Evolutionary conservation across 768 basidiomycete species (phyloP).

Genomic region (Leucosporidium scottii): DNA sequence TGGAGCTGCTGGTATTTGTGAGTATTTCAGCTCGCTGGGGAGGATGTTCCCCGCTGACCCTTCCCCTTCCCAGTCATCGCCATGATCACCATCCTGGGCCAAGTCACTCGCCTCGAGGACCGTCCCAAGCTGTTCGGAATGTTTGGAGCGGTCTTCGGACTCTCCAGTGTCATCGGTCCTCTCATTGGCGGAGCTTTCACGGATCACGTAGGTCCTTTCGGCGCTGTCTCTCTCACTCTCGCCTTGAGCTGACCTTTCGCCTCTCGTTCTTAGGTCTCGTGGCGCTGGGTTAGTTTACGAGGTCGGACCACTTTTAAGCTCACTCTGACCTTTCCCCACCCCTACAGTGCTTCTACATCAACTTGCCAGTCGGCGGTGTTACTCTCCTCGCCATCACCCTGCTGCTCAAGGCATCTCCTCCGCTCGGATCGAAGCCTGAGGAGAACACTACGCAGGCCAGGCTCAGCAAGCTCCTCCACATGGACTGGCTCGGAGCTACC

Average conservation of each 20-base stretch:
- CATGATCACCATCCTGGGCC: slow-evolving; percentile 36
- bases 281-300: slow-evolving; percentile 46
- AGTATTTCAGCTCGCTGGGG: not conserved
- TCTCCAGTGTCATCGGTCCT: not conserved
- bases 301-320: too few relatives aligned
- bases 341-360: not conserved
- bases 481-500: slow-evolving; percentile 47
- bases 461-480: slow-evolving; percentile 5
- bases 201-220: slow-evolving; percentile 30
- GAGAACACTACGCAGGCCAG: slow-evolving; percentile 9
- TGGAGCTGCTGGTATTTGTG: slow-evolving; percentile 40
- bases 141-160: slow-evolving; percentile 45
- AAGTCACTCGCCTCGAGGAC: slow-evolving; percentile 35
- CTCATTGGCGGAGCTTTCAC: slow-evolving; percentile 38
- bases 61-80: slow-evolving; percentile 21
- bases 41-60: not conserved
- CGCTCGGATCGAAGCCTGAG: slow-evolving; percentile 31
- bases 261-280: slow-evolving; percentile 27
- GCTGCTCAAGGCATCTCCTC: slow-evolving; percentile 33
- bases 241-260: too few relatives aligned
- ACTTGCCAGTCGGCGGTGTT: slow-evolving; percentile 43
- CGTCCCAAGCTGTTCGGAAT: slow-evolving; percentile 44
- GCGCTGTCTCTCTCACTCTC: too few relatives aligned
- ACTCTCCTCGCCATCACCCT: slow-evolving; percentile 40
- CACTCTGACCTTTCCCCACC: not conserved